phyloP scores from a whole-genome alignment of 495 filamentous ascomycete species.

The Parachaetomium inaequale region DNA sequence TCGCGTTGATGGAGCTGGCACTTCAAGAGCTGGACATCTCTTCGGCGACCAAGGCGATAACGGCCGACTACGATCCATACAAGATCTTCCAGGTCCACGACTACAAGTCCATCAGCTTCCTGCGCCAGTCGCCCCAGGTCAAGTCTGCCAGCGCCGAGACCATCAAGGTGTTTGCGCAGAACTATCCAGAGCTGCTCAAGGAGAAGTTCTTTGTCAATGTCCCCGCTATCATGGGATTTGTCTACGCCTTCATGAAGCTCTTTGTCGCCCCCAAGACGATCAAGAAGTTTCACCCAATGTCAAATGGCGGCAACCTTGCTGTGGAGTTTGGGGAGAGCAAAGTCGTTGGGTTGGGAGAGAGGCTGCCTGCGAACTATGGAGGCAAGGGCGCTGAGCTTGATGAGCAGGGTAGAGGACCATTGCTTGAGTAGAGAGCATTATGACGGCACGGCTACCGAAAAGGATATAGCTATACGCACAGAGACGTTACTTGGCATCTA shows the following conservation, averaged over 20 bases:
- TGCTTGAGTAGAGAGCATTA: constrained; percentile 19
- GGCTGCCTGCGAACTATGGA: constrained; percentile 68
- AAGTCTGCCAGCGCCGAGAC: constrained; percentile 70
- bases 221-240: constrained; percentile 80
- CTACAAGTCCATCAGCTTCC: constrained; percentile 77
- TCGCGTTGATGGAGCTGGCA: constrained; percentile 80
- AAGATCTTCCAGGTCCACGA: constrained; percentile 88
- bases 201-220: constrained; percentile 94
- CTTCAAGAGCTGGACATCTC: constrained; percentile 64
- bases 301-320: constrained; percentile 66
- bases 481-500: too few relatives aligned
- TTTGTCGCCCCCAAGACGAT: constrained; percentile 73
- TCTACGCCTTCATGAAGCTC: constrained; percentile 74
- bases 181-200: constrained; percentile 83
- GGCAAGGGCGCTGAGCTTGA: constrained; percentile 57
- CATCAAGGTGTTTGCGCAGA: constrained; percentile 68
- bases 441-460: too few relatives aligned
- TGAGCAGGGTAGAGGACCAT: constrained; percentile 35
- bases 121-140: constrained; percentile 65
- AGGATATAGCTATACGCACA: too few relatives aligned
- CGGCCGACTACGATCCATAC: constrained; percentile 76
- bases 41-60: constrained; percentile 65
- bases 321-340: constrained; percentile 53
- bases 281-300: constrained; percentile 81
- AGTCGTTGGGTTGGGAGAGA: constrained; percentile 50